Conservation (phyloP, 2,329 filamentous ascomycete genomes). For the Hymenoscyphus fraxineus region DNA sequence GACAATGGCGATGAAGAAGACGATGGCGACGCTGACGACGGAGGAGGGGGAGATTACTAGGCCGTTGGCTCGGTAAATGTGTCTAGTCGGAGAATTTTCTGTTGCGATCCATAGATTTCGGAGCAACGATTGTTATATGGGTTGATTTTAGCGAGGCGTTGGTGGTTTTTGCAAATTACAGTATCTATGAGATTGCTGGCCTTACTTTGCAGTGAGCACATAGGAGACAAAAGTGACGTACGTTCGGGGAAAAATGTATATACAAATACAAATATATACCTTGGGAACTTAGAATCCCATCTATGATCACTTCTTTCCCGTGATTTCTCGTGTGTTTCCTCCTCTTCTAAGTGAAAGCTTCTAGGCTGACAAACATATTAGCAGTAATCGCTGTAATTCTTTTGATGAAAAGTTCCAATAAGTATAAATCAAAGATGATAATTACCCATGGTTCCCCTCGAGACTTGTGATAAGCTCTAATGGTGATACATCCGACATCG, state of each 20-base stretch:
- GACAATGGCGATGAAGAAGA: slow-evolving; percentile 53
- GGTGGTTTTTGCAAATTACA: slow-evolving; percentile 3
- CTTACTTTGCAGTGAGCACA: not conserved
- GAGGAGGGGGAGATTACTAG: slow-evolving; percentile 38
- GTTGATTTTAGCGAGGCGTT: slow-evolving; percentile 15
- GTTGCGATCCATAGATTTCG: not conserved
- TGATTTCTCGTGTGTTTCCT: not conserved
- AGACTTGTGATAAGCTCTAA: no score
- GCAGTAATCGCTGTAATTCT: no score
- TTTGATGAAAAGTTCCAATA: no score
- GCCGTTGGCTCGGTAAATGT: not conserved
- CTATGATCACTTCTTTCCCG: not conserved
- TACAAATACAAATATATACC: not conserved
- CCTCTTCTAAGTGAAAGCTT: not conserved
- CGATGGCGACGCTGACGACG: slow-evolving; percentile 52
- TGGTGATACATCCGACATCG: no score
- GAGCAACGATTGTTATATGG: slow-evolving; percentile 1
- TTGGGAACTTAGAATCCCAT: not conserved
- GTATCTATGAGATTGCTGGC: not conserved
- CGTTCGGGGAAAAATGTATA: not conserved
- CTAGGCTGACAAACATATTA: no score
- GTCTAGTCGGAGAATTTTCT: not conserved
- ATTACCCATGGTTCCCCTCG: no score
- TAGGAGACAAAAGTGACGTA: not conserved
- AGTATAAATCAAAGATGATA: no score